These are phyloP conservation scores for Myochromella boudieri DNA, from an alignment of 768 basidiomycete genomes.

Conservation along the genomic window DNA sequence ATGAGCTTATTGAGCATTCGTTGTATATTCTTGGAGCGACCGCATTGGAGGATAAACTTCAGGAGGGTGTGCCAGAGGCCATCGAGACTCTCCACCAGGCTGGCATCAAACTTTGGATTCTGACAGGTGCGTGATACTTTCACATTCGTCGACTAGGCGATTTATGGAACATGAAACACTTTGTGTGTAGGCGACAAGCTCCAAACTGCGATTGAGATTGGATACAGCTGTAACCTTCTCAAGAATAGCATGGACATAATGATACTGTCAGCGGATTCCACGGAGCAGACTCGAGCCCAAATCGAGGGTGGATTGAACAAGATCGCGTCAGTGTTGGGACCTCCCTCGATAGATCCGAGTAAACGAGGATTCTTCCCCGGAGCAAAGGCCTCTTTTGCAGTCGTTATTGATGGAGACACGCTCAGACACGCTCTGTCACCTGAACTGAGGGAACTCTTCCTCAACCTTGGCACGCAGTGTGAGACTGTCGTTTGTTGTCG, in stretches of 20 bases:
- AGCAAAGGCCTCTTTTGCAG: conserved; percentile 78
- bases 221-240: conserved; percentile 92
- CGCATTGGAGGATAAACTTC: conserved; percentile 94
- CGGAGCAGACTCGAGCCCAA: conserved; percentile 75
- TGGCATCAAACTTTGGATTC: conserved; percentile 97
- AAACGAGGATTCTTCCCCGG: conserved; percentile 69
- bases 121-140: conserved; percentile 63
- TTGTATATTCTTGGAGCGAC: conserved; percentile 90
- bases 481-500: conserved; percentile 98
- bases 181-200: conserved; percentile 81
- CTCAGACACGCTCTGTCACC: conserved; percentile 76
- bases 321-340: conserved; percentile 83
- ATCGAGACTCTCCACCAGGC: conserved; percentile 90
- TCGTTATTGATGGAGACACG: conserved; percentile 96
- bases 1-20: conserved; percentile 79
- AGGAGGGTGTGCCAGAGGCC: conserved; percentile 95
- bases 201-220: conserved; percentile 98
- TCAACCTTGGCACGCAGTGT: conserved; percentile 93
- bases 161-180: neutral
- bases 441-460: conserved; percentile 80
- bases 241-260: conserved; percentile 96
- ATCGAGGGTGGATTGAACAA: conserved; percentile 94
- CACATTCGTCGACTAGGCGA: neutral
- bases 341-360: conserved; percentile 59
- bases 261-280: conserved; percentile 87